Base-by-base conservation (phyloP, 192 early-diverging fungal genomes). In the Coemansia sp. region DNA sequence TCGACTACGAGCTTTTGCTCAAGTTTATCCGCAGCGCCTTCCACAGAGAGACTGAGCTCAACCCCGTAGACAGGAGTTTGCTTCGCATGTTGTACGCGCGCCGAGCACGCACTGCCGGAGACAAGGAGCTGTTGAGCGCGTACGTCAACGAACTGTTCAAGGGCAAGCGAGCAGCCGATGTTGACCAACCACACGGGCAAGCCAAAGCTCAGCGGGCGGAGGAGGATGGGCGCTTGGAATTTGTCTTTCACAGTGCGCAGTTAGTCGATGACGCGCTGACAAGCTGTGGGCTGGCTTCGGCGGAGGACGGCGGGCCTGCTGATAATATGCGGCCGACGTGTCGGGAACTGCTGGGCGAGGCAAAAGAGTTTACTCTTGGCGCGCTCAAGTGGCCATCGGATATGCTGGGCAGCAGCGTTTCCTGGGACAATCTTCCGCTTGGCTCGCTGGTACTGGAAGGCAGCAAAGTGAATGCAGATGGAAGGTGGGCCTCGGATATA, bases 381-480 rank as follows among this genome's bases (percentile, higher is more conserved):
- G 69, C 73, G 25, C 38, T 80, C 32, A 61, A 67, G 32, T 80
- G 77, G 77, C 77, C 77, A 32, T 74, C 77, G 3, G 45, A n/a
- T 50, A 67, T 63, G 27, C 66, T 80, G 58, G 77, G 77, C 9
- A 44, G 60, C 32, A 51, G 73, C 27, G 62, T 75, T 1, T 14
- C 58, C 12, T 80, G 77, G 77, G 55, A 55, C n/a, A 1, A 38
- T 9, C 44, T 38, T 11, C 66, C 63, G 4, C 39, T 23, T 17
- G 55, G 2, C 3, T n/a, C 55, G 27, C 29, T 58, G 27, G 11
- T 15, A 34, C 17, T 17, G 5, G 15, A 32, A n/a, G 55, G 15
- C 17, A 58, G 21, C 17, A 44, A 42, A 5, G 37, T 45, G n/a
- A 10, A 10, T 29, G 21, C 10, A 3, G 66, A 60, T 45, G 57